phyloP scores from a whole-genome alignment of 1,284 basidiomycete genomes.

The Ceratobasidium sp. region DNA sequence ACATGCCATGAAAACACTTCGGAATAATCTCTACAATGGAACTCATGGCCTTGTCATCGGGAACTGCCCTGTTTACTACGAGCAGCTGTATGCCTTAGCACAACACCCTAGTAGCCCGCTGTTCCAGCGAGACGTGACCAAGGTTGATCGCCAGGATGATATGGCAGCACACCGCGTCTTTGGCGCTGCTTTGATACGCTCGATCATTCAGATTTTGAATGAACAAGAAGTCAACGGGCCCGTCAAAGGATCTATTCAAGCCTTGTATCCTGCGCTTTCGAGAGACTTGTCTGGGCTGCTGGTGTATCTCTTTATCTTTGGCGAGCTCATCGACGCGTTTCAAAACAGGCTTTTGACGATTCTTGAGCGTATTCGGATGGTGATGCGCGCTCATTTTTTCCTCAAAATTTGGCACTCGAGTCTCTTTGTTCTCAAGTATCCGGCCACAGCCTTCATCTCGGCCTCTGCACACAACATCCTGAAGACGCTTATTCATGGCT shows the following conservation, averaged over 20 bases:
- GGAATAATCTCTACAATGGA: slow-evolving; percentile 56
- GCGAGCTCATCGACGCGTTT: slow-evolving; percentile 59
- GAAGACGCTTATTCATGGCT: slow-evolving; percentile 55
- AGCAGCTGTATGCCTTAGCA: slow-evolving; percentile 51
- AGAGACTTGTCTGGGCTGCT: slow-evolving; percentile 49
- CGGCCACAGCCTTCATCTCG: slow-evolving; percentile 55
- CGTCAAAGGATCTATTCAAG: too few species aligned
- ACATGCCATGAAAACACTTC: slow-evolving; percentile 57
- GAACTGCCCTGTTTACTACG: slow-evolving; percentile 51
- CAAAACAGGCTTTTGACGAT: slow-evolving; percentile 57
- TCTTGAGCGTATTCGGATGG: slow-evolving; percentile 57
- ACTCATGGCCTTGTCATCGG: slow-evolving; percentile 55
- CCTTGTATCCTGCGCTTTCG: too few species aligned
- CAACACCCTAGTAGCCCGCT: slow-evolving; percentile 51
- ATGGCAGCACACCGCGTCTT: slow-evolving; percentile 59
- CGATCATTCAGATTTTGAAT: slow-evolving; percentile 1
- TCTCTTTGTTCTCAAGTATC: slow-evolving; percentile 52
- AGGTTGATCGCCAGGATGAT: slow-evolving; percentile 62
- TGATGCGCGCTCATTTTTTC: slow-evolving; percentile 57
- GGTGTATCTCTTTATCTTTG: slow-evolving; percentile 58
- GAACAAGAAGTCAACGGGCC: background rate
- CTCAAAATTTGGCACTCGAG: slow-evolving; percentile 57
- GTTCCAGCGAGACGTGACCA: slow-evolving; percentile 58
- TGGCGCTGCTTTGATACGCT: slow-evolving; percentile 54
- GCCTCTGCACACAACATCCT: slow-evolving; percentile 56